Evolutionary conservation across 2,329 filamentous ascomycete genomes (phyloP).

Genomic region (Trichophyton schoenleinii): DNA sequence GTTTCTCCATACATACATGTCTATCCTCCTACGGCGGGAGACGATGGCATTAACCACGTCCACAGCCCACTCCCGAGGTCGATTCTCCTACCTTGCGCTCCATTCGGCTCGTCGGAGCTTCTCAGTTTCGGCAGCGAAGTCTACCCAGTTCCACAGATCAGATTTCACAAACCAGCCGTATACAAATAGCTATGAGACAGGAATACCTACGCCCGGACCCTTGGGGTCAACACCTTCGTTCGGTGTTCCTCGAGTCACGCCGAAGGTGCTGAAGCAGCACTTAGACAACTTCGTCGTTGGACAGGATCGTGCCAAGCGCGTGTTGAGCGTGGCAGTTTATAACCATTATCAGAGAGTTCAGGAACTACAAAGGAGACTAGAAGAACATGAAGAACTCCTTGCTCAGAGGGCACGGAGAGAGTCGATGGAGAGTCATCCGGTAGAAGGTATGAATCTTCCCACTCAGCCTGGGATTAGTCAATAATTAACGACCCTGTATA

Average conservation of each 20-base stretch:
- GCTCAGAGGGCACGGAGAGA: conserved; percentile 61
- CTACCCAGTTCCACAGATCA: conserved; percentile 44
- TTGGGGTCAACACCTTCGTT: conserved; percentile 46
- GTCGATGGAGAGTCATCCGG: conserved; percentile 55
- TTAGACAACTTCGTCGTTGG: conserved; percentile 94
- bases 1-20: conserved; percentile 7
- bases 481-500: background rate
- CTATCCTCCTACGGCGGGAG: conserved; percentile 6
- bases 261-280: conserved; percentile 64
- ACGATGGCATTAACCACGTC: conserved; percentile 6
- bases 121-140: conserved; percentile 26
- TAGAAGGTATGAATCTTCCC: conserved; percentile 52
- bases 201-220: conserved; percentile 50
- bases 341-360: conserved; percentile 91
- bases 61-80: conserved; percentile 24
- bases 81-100: conserved; percentile 28
- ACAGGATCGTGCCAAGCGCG: conserved; percentile 84
- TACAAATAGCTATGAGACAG: conserved; percentile 51
- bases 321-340: conserved; percentile 83
- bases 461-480: too few relatives aligned
- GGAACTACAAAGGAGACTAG: conserved; percentile 58
- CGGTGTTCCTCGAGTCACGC: conserved; percentile 47
- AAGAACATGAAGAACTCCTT: conserved; percentile 63
- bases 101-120: conserved; percentile 22
- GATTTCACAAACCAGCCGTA: conserved; percentile 53